Conservation (phyloP, 2,329 filamentous ascomycete species). For the Colletotrichum musae region DNA sequence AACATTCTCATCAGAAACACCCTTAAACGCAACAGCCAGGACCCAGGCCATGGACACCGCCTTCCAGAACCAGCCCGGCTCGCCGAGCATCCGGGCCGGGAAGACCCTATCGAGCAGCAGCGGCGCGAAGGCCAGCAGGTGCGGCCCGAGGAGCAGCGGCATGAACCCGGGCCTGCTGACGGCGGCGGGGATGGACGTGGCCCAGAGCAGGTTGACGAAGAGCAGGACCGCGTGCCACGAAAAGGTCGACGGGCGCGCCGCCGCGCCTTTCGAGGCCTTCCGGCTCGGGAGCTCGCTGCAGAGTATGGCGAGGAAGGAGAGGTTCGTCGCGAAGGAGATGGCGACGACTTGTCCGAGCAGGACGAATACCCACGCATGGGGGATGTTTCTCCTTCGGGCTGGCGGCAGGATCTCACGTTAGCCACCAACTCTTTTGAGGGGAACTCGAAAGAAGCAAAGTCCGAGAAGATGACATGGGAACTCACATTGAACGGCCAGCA, state of each 20-base stretch:
- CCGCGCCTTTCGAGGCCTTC: neutral
- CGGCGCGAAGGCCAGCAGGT: conserved; percentile 45
- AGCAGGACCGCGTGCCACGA: conserved; percentile 40
- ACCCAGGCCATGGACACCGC: conserved; percentile 32
- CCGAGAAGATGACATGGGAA: neutral
- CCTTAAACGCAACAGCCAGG: conserved; percentile 22
- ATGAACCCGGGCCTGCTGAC: conserved; percentile 40
- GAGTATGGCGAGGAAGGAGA: conserved; percentile 47
- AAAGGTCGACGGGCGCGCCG: neutral
- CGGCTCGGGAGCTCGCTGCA: conserved; percentile 12
- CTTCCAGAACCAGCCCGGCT: conserved; percentile 34
- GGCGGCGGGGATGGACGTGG: conserved; percentile 38
- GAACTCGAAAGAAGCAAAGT: neutral
- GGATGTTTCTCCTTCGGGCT: conserved; percentile 42
- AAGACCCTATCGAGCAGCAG: conserved; percentile 41
- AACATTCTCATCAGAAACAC: conserved; percentile 15
- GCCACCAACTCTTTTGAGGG: neutral
- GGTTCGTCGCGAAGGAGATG: conserved; percentile 47
- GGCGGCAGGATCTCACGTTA: neutral
- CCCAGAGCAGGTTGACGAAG: conserved; percentile 37
- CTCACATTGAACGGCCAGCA: conserved; percentile 46
- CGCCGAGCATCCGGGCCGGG: conserved; percentile 18
- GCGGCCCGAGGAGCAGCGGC: conserved; percentile 43
- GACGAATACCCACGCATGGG: conserved; percentile 46
- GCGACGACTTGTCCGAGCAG: conserved; percentile 47